These are phyloP conservation scores for Hypomyces rosellus DNA, from an alignment of 2,329 filamentous ascomycete species.

Conservation along the genomic window DNA sequence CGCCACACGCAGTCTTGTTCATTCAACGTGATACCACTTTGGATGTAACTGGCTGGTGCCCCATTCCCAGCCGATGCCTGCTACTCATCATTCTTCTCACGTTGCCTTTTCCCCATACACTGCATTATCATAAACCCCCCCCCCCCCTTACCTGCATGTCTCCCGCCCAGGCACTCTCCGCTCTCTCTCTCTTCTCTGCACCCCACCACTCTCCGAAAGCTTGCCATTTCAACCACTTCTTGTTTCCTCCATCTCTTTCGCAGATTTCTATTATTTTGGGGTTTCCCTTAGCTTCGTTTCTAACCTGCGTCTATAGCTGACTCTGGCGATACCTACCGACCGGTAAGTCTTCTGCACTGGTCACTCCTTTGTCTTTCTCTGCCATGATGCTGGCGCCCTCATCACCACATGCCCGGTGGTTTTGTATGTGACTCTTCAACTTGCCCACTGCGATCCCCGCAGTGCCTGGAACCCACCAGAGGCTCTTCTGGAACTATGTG, in stretches of 20 bases:
- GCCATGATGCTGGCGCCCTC: too few relatives aligned
- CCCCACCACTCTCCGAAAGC: slow-evolving; percentile 29
- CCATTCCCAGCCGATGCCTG: slow-evolving; percentile 24
- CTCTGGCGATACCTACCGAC: slow-evolving; percentile 55
- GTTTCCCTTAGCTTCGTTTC: slow-evolving; percentile 25
- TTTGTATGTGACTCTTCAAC: too few relatives aligned
- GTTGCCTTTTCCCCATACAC: slow-evolving; percentile 25
- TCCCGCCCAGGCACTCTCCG: slow-evolving; percentile 39
- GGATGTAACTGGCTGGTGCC: slow-evolving; percentile 26
- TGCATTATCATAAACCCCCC: slow-evolving; percentile 31
- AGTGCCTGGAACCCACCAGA: neutral
- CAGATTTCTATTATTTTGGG: slow-evolving; percentile 14
- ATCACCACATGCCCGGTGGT: too few relatives aligned
- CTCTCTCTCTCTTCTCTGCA: slow-evolving; percentile 28
- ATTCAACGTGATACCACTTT: slow-evolving; percentile 30
- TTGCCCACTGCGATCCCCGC: too few relatives aligned
- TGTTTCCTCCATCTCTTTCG: slow-evolving; percentile 20
- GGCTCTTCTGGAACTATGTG: neutral
- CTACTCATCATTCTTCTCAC: slow-evolving; percentile 23
- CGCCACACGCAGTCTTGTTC: slow-evolving; percentile 7
- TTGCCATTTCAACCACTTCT: slow-evolving; percentile 27
- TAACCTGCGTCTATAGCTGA: slow-evolving; percentile 47
- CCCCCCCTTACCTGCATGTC: slow-evolving; percentile 40
- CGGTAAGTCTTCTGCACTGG: slow-evolving; percentile 36
- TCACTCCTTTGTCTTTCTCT: neutral